Evolutionary conservation across 2,329 filamentous ascomycete genomes (phyloP), one percentile per base, ranked within the genome.

Genomic region (Fusarium annulatum): DNA sequence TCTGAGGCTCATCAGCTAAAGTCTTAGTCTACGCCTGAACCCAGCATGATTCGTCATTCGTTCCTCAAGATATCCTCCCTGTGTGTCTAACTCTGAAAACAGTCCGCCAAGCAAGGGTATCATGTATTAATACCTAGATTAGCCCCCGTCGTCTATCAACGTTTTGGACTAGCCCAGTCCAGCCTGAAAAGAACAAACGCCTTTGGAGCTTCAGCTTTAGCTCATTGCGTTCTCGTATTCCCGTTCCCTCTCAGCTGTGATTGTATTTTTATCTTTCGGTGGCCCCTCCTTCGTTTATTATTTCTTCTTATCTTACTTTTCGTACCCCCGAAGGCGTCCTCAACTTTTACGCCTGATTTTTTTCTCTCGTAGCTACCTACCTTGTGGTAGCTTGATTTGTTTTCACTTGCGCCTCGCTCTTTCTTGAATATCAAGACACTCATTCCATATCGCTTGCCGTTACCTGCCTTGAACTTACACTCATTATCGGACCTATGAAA

Each of bases 221-320:
- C 65, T 74, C 61, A 72, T 74, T 74, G 61, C 60, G n/a, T 60
- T 57, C 71, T 74, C 71, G 71, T 73, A 73, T 74, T 73, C 55
- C 34, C 33, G 30, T 41, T 55, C n/a, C 43, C 28, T 56, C 41
- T 57, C 36, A 60, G 56, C 56, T 51, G 56, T 49, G 33, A 58
- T 30, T 51, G 19, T 51, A 38, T 51, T 58, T 51, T 58, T 60
- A 60, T 60, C 46, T 42, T 69, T 48, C 26, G 9, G 55, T 53
- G 48, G 34, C n/a, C 56, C 60, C 51, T 59, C 14, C 36, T 36
- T 57, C 46, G 28, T 21, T 57, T 30, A 15, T 48, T 36, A 30
- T 64, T 52, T 34, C 30, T 45, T 51, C 39, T 67, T 46, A 51
- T 55, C 52, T 53, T 42, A 30, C 34, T 55, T 62, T 60, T 49